Base-by-base conservation (phyloP, 2,329 filamentous ascomycete genomes). In the Ophiostoma pallidulum region DNA sequence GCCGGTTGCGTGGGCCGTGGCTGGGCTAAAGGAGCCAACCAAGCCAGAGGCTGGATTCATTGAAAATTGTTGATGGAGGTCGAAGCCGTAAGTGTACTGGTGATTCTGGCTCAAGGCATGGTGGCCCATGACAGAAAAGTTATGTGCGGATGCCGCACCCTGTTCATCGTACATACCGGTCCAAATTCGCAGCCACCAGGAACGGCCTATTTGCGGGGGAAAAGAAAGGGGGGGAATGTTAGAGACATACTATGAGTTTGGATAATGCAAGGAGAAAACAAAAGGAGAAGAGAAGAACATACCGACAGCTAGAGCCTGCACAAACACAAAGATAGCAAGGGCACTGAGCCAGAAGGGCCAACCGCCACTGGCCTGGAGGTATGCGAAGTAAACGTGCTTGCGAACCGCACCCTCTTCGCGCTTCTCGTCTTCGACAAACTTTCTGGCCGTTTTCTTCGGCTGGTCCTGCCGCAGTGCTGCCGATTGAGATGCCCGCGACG, bases 381-480 rank as follows among this genome's bases (percentile, higher is more conserved):
- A 92, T 0, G 72, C 71, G 12, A 68, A 58, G 53, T 90, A 91
- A n/a, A 90, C 73, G 7, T 70, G 69, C 19, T 70, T 69, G 55
- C 82, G 82, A 28, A 91, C 78, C 5, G 80, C 74, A 1, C 86
- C 86, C 45, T 75, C 74, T 59, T 87, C 83, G 48, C 80, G 75
- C n/a, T 67, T 69, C 61, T 92, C 86, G 3, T 88, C 84, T 58
- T 88, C 80, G 22, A 86, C 77, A 54, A 90, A 91, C 61, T 87
- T 84, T 54, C 79, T 80, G 0, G 78, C 73, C 5, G 64, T 63
- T 56, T 77, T 78, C 41, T 70, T 69, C 33, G 78, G 61, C 5
- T 24, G 31, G 5, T 43, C 32, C n/a, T 45, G 38, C 8, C 33
- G 14, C 9, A 20, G 19, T 8, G 44, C n/a, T n/a, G n/a, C 39